These are phyloP conservation scores for Backusella mclennaniae DNA, from an alignment of 192 early-diverging fungal species.

Conservation along the genomic window DNA sequence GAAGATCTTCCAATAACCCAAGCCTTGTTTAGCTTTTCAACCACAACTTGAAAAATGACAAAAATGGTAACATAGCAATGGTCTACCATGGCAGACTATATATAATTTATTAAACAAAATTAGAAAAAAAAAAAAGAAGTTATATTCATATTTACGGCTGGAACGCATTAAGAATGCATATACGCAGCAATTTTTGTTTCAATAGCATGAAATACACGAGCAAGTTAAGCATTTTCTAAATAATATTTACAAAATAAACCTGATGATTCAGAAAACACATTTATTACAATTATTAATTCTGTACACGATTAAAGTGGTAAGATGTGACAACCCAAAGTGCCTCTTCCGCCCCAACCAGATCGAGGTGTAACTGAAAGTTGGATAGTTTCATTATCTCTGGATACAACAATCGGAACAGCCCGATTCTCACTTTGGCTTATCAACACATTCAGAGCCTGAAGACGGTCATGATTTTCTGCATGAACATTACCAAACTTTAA, in stretches of 20 bases:
- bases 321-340: constrained; percentile 45
- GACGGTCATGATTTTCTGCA: constrained; percentile 28
- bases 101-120: not conserved
- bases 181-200: not conserved
- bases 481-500: constrained; percentile 44
- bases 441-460: constrained; percentile 41
- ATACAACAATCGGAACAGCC: constrained; percentile 39
- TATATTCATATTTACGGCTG: not conserved
- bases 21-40: not conserved
- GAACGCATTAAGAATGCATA: constrained; percentile 1
- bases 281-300: not conserved
- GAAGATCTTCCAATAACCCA: not conserved
- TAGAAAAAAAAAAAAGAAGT: not conserved
- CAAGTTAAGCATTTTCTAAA: not conserved
- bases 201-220: not conserved
- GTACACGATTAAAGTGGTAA: constrained; percentile 11
- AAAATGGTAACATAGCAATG: too few species aligned
- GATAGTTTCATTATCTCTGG: constrained; percentile 26
- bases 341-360: constrained; percentile 53
- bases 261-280: not conserved
- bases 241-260: not conserved
- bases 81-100: not conserved
- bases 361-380: constrained; percentile 41
- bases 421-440: constrained; percentile 38
- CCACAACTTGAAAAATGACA: not conserved